These are phyloP conservation scores for Cerrena zonata DNA, from an alignment of 1,284 basidiomycete genomes.

Conservation along the genomic window DNA sequence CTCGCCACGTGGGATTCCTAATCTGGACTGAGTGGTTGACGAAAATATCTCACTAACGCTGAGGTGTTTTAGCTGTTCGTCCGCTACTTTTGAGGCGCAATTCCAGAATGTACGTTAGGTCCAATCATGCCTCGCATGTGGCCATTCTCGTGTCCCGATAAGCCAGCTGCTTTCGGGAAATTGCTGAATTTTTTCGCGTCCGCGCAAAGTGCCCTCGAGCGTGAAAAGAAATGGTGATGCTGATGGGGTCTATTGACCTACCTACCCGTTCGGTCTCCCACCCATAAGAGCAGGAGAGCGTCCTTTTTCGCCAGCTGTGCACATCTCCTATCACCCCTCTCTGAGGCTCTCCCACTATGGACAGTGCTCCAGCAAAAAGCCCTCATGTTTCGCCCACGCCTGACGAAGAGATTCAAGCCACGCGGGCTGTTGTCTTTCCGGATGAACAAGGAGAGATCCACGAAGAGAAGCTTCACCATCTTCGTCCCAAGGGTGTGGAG, in stretches of 20 bases:
- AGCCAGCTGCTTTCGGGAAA: conserved; percentile 14
- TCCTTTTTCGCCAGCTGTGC: neutral
- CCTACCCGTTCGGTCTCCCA: neutral
- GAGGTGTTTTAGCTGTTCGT: conserved; percentile 36
- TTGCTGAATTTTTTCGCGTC: conserved; percentile 7
- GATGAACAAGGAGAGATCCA: conserved; percentile 33
- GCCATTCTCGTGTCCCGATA: conserved; percentile 11
- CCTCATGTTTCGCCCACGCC: conserved; percentile 6
- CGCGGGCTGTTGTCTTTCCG: conserved; percentile 43
- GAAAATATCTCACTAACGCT: conserved; percentile 8
- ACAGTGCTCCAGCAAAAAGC: conserved; percentile 15
- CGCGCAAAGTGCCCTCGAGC: neutral
- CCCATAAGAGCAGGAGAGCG: conserved; percentile 8
- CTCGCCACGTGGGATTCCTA: too few relatives aligned
- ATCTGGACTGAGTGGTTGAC: too few relatives aligned
- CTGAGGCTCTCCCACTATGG: too few relatives aligned
- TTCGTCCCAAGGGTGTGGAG: conserved; percentile 47
- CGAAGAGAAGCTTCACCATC: conserved; percentile 36
- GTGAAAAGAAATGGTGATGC: neutral
- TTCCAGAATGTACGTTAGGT: conserved; percentile 9
- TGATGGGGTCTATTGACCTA: neutral
- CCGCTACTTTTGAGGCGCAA: conserved; percentile 9
- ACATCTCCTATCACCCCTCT: conserved; percentile 5
- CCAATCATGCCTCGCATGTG: conserved; percentile 29
- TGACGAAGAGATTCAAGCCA: conserved; percentile 24